Evolutionary conservation across 805 yeast genomes (phyloP), one percentile per base, ranked within the genome.

Genomic region (Pichia cabralensis): DNA sequence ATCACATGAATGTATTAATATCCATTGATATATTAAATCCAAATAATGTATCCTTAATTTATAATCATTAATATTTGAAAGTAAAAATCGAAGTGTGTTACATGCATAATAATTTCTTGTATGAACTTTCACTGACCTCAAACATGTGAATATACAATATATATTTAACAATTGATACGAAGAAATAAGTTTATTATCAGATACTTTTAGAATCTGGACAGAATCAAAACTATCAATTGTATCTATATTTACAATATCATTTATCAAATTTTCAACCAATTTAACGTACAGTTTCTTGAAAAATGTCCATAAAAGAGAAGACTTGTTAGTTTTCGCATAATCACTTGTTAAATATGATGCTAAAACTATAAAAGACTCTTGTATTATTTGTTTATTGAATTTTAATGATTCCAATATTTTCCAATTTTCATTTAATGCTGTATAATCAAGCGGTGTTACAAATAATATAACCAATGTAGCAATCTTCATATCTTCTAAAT

Each of bases 51-150:
- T 18, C 16, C 12, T 8, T 5, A 11, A 10, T 13, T 10, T 6
- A 5, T 4, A 14, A 11, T 26, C 18, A 6, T 9, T 9, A 1
- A 10, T 12, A 12, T 18, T 28, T 6, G 33, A 12, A 27, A 43
- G 30, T 33, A 43, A 41, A 34, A 35, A 45, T 30, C 49, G 31
- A 5, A 65, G 52, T 38, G 60, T 54, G n/a, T 52, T 46, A 61
- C 68, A 60, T 1, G 74, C 71, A 35, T 69, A 70, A 44, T 71
- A 71, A 45, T 69, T 71, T 28, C 59, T 45, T 8, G 64, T 64
- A 43, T 71, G 77, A 10, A 48, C 39, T 17, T 39, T 46, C 0
- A 61, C 60, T 0, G 76, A 65, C 8, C 31, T 32, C 2, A 53
- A 35, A 2, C 69, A 55, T 2, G 44, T 31, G 18, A n/a, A 13